Conservation (phyloP, 1,284 basidiomycete genomes). For the Cryptococcus sp. region DNA sequence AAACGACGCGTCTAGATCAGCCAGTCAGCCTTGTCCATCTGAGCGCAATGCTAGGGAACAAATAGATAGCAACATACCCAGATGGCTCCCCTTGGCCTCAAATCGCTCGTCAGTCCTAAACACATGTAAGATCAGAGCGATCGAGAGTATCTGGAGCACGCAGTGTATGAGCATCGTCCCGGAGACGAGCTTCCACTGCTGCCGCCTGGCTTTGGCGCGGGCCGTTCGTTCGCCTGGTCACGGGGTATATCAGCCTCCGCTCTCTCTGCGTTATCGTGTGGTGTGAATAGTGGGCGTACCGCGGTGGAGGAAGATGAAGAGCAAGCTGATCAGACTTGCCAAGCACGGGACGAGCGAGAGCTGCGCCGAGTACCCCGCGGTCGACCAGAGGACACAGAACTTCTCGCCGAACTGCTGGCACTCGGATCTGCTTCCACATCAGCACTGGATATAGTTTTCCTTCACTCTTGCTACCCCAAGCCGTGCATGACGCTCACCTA, state of each 20-base stretch:
- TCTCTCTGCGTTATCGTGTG: background rate
- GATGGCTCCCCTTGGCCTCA: constrained; percentile 31
- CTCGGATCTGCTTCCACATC: constrained; percentile 37
- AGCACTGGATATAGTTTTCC: background rate
- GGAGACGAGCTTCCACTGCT: constrained; percentile 50
- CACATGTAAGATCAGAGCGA: constrained; percentile 44
- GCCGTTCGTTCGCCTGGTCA: constrained; percentile 38
- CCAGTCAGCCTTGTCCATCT: background rate
- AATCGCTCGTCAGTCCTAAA: constrained; percentile 47
- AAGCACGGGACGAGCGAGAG: constrained; percentile 47
- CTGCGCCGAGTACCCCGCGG: constrained; percentile 47
- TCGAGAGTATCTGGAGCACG: constrained; percentile 38
- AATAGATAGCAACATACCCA: constrained; percentile 29
- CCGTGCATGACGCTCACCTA: constrained; percentile 23
- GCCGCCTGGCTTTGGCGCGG: constrained; percentile 43
- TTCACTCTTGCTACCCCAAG: background rate
- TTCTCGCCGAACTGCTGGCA: constrained; percentile 46
- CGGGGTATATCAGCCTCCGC: background rate
- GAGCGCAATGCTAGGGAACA: background rate
- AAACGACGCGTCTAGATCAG: constrained; percentile 38
- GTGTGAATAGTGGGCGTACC: constrained; percentile 20
- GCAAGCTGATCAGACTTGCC: constrained; percentile 40
- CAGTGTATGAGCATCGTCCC: constrained; percentile 47
- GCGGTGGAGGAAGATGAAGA: constrained; percentile 49
- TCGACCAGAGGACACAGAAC: constrained; percentile 46